Evolutionary conservation across 2,329 filamentous ascomycete species (phyloP).

Genomic region (Thielaviopsis punctulata): DNA sequence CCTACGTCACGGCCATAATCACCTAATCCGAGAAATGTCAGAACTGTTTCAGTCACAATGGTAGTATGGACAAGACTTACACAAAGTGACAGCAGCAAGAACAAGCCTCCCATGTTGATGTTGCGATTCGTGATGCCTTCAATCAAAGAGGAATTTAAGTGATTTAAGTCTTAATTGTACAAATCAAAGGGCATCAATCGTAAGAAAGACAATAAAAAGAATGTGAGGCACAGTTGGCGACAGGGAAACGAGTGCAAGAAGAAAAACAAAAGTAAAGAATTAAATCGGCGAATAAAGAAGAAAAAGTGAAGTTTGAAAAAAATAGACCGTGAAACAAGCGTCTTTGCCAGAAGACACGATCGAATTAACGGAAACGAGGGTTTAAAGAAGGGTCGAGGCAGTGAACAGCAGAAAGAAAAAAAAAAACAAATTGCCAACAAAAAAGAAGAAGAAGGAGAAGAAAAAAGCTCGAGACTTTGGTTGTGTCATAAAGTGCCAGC

Average conservation of each 20-base stretch:
- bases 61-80: conserved; percentile 17
- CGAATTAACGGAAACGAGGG: background rate
- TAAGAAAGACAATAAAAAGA: background rate
- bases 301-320: background rate
- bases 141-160: background rate
- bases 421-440: background rate
- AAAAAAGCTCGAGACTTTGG: background rate
- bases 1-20: conserved; percentile 43
- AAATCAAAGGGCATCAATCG: no score
- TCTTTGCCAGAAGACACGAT: conserved; percentile 3
- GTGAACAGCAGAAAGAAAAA: background rate
- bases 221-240: background rate
- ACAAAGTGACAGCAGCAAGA: conserved; percentile 25
- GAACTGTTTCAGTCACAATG: background rate
- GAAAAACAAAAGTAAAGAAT: background rate
- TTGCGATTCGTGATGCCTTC: background rate
- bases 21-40: conserved; percentile 21
- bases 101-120: conserved; percentile 23
- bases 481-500: background rate
- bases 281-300: background rate
- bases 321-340: background rate
- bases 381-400: background rate
- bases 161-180: background rate
- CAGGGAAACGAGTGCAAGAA: background rate
- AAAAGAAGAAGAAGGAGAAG: background rate